These are phyloP conservation scores for Globisporangium nunn DNA, from an alignment of 352 stramenopile genomes.

Conservation along the genomic window DNA sequence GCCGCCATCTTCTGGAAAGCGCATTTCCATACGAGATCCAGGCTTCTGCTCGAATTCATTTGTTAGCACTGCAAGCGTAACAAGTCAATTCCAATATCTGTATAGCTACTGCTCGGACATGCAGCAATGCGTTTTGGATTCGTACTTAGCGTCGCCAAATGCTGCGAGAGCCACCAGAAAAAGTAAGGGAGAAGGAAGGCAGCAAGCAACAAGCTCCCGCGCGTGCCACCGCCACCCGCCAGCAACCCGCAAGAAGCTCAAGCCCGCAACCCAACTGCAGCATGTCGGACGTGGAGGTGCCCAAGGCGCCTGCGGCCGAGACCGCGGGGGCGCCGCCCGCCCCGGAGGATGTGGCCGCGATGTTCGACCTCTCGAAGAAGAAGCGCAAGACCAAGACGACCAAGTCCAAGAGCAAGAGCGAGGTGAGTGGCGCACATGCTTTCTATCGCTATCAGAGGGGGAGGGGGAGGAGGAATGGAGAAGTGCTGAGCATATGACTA, in stretches of 20 bases:
- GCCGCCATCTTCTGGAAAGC: too few species aligned
- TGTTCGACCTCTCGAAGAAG: constrained; percentile 89
- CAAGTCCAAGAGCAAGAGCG: constrained; percentile 90
- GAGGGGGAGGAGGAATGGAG: too few species aligned
- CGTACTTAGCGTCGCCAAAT: background rate
- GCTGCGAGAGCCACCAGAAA: constrained; percentile 34
- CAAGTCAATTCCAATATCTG: background rate
- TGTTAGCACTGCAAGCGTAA: background rate
- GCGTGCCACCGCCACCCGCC: constrained; percentile 13
- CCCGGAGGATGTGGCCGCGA: constrained; percentile 80
- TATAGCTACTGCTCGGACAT: background rate
- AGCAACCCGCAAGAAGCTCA: constrained; percentile 1
- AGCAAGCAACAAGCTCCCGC: constrained; percentile 10
- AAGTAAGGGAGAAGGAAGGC: constrained; percentile 10
- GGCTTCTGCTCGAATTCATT: background rate
- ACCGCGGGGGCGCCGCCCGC: constrained; percentile 26
- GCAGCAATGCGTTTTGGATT: background rate
- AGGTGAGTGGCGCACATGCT: constrained; percentile 26
- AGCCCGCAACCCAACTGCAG: background rate
- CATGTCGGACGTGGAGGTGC: constrained; percentile 55
- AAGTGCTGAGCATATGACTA: too few species aligned
- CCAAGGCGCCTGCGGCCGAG: constrained; percentile 19
- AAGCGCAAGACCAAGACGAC: constrained; percentile 92
- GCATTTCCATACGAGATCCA: too few species aligned
- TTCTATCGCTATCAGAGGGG: too few species aligned